phyloP scores from a whole-genome alignment of 2,329 filamentous ascomycete species.

The Chaetothyriales sp. region DNA sequence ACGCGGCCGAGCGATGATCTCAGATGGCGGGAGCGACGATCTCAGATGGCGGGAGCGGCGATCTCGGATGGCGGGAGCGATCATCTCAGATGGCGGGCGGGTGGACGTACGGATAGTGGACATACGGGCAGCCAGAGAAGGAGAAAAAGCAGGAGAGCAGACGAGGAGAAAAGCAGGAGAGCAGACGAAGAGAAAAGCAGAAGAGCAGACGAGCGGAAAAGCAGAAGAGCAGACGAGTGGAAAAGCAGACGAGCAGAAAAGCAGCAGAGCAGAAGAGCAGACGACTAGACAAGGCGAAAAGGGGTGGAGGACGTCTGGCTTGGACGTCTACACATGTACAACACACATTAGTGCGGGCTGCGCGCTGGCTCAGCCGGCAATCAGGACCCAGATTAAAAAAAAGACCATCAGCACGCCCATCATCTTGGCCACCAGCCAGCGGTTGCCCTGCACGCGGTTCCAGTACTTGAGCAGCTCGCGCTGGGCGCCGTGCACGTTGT shows the following conservation, averaged over 20 bases:
- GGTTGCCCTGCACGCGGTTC: constrained; percentile 82
- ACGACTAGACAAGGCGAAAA: neutral
- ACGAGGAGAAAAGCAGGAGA: no score
- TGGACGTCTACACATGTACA: neutral
- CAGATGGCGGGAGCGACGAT: no score
- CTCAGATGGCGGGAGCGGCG: no score
- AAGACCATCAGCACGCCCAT: constrained; percentile 85
- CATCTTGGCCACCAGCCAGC: constrained; percentile 83
- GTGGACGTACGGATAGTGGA: no score
- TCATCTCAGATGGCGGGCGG: no score
- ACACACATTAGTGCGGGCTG: neutral
- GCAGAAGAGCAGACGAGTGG: no score
- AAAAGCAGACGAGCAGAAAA: neutral
- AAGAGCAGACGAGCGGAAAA: no score
- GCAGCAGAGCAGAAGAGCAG: no score
- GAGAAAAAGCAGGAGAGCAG: no score
- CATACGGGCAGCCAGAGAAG: neutral
- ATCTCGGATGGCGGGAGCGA: no score
- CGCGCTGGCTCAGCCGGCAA: constrained; percentile 26
- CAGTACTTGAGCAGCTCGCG: constrained; percentile 94
- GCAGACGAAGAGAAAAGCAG: no score
- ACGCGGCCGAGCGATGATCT: no score
- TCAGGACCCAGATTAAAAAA: constrained; percentile 62
- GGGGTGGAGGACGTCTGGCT: neutral
- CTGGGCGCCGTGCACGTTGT: constrained; percentile 95